Percentiles rank a stretch among this genome's conserved stretches.
phyloP scores from a whole-genome alignment of 257 asterid genomes.

The Fraxinus quadrangulata region DNA sequence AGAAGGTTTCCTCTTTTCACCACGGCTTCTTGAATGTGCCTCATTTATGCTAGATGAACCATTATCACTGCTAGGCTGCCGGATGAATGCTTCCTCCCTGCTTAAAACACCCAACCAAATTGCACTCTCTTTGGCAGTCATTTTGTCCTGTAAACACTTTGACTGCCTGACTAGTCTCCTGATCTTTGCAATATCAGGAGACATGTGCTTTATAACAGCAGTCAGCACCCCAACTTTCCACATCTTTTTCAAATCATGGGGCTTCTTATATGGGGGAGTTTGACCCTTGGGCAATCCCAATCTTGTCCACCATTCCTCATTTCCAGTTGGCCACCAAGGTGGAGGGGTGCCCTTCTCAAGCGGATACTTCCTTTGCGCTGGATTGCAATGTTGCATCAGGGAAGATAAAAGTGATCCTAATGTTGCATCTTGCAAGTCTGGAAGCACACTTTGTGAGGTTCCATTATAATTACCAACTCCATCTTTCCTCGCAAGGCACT shows the following conservation, averaged over 20 bases:
- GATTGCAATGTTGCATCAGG: slow-evolving; percentile 69
- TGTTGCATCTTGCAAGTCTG: slow-evolving; percentile 66
- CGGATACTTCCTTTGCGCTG: slow-evolving; percentile 67
- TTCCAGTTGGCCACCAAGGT: slow-evolving; percentile 78
- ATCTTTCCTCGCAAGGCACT: slow-evolving; percentile 40
- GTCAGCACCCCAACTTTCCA: slow-evolving; percentile 73
- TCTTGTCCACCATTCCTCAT: slow-evolving; percentile 69
- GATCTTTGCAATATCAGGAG: slow-evolving; percentile 63
- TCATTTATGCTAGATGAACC: slow-evolving; percentile 53
- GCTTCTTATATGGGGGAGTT: slow-evolving; percentile 61
- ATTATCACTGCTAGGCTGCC: slow-evolving; percentile 47
- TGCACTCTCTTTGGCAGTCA: slow-evolving; percentile 67
- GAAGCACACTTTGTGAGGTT: slow-evolving; percentile 40
- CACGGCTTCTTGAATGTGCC: slow-evolving; percentile 32
- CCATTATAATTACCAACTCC: slow-evolving; percentile 37
- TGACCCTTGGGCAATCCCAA: slow-evolving; percentile 54
- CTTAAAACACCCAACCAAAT: slow-evolving; percentile 56
- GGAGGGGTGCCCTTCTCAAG: slow-evolving; percentile 62
- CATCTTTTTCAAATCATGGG: slow-evolving; percentile 70
- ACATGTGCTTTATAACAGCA: slow-evolving; percentile 74
- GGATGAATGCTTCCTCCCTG: slow-evolving; percentile 45
- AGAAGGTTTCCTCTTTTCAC: slow-evolving; percentile 45
- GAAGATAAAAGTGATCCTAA: slow-evolving; percentile 66
- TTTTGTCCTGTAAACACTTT: slow-evolving; percentile 63
- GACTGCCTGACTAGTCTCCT: slow-evolving; percentile 53